Percentiles rank a stretch among this genome's conserved stretches.
Conservation (phyloP, 441 rosid species). For the Kokia cookei region DNA sequence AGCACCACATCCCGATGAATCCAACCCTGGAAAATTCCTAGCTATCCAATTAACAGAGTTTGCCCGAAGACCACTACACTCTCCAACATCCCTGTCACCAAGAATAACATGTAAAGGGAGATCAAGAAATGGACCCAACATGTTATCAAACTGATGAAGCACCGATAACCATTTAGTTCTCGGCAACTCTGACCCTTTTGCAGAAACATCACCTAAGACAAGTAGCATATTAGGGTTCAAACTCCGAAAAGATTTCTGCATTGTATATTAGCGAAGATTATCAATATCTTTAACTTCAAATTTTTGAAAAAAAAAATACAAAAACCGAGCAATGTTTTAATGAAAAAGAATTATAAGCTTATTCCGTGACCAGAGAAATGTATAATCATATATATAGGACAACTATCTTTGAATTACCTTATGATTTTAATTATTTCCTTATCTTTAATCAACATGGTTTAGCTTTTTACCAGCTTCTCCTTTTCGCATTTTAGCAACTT, state of each 20-base stretch:
- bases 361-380: not conserved
- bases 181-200: constrained; percentile 36
- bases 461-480: not conserved
- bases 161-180: constrained; percentile 42
- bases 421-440: not conserved
- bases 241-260: constrained; percentile 43
- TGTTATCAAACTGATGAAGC: constrained; percentile 34
- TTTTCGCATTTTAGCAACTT: not conserved
- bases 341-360: not conserved
- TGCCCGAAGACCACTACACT: constrained; percentile 34
- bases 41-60: constrained; percentile 39
- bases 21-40: constrained; percentile 53
- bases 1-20: constrained; percentile 53
- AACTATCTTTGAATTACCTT: not conserved
- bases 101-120: constrained; percentile 52
- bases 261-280: not conserved
- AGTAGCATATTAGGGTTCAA: constrained; percentile 61
- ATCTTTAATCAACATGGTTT: not conserved
- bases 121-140: constrained; percentile 43
- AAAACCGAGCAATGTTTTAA: not conserved
- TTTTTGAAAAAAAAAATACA: not conserved
- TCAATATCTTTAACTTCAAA: not conserved
- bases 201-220: constrained; percentile 60
- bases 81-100: constrained; percentile 59
- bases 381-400: not conserved